These are phyloP conservation scores for Kodamaea arcana DNA, from an alignment of 1,139 yeast genomes.

Conservation along the genomic window DNA sequence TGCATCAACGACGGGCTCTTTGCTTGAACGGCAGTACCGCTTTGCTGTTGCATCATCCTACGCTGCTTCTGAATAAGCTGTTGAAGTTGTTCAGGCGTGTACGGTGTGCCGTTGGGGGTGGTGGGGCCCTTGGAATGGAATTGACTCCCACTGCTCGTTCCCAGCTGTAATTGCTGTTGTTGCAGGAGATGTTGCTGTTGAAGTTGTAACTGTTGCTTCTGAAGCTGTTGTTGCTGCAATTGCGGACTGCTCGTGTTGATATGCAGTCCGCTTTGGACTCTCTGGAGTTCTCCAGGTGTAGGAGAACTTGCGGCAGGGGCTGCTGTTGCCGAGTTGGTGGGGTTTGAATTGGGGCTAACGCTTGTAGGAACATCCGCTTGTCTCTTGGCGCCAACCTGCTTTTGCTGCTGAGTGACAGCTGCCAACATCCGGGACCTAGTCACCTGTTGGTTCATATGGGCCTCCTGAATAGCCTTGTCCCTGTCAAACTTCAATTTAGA, in stretches of 20 bases:
- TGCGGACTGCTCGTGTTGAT: neutral
- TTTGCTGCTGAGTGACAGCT: constrained; percentile 36
- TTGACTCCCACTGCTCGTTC: constrained; percentile 3
- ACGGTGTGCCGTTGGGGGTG: constrained; percentile 51
- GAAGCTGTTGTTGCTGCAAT: constrained; percentile 1
- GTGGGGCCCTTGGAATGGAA: constrained; percentile 29
- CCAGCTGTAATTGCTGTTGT: constrained; percentile 4
- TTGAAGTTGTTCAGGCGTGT: constrained; percentile 53
- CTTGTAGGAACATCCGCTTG: neutral
- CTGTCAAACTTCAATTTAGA: constrained; percentile 78
- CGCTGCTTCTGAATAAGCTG: constrained; percentile 51
- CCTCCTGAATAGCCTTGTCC: constrained; percentile 78
- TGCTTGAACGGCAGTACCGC: constrained; percentile 12
- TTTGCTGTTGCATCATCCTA: constrained; percentile 40
- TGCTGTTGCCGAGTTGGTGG: neutral
- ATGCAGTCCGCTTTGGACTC: neutral
- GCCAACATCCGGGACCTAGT: constrained; percentile 37
- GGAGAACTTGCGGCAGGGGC: neutral
- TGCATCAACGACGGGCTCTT: constrained; percentile 7
- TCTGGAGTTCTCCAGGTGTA: neutral
- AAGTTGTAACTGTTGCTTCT: constrained; percentile 2
- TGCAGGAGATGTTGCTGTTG: constrained; percentile 3
- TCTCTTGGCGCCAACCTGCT: constrained; percentile 11
- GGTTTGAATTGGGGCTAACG: neutral
- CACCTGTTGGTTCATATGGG: constrained; percentile 54